These are phyloP conservation scores for Phytomonas sp. DNA, from an alignment of 208 protist genomes.

Conservation along the genomic window DNA sequence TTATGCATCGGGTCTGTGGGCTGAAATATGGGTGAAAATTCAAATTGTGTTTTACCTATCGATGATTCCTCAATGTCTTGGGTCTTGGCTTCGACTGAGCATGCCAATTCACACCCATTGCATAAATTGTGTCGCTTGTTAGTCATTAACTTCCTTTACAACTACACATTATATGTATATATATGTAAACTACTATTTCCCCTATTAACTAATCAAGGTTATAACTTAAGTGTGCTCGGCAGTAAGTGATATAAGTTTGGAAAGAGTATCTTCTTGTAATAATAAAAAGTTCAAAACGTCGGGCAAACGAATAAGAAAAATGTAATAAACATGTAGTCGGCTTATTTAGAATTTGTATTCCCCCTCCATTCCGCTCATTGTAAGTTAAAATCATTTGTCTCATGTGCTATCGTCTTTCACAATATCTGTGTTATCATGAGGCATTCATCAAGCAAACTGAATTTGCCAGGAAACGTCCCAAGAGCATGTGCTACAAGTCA, in stretches of 20 bases:
- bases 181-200: slow-evolving; percentile 3
- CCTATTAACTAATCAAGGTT: slow-evolving; percentile 6
- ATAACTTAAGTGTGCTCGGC: not conserved
- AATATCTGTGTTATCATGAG: not conserved
- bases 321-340: not conserved
- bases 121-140: slow-evolving; percentile 23
- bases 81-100: slow-evolving; percentile 22
- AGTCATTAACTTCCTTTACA: not conserved
- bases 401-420: not conserved
- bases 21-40: slow-evolving; percentile 83
- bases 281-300: not conserved
- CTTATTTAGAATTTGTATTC: slow-evolving; percentile 2
- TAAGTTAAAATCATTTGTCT: not conserved
- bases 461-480: not conserved
- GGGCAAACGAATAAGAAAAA: not conserved
- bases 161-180: not conserved
- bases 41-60: slow-evolving; percentile 38
- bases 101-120: slow-evolving; percentile 64
- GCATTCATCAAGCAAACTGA: not conserved
- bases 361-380: not conserved
- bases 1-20: slow-evolving; percentile 71
- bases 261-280: not conserved
- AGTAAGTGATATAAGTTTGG: not conserved
- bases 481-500: not conserved
- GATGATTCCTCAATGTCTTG: slow-evolving; percentile 72